Evolutionary conservation across 1,284 basidiomycete species (phyloP), one percentile per base, ranked within the genome.

Genomic region (Schizophyllum amplum): DNA sequence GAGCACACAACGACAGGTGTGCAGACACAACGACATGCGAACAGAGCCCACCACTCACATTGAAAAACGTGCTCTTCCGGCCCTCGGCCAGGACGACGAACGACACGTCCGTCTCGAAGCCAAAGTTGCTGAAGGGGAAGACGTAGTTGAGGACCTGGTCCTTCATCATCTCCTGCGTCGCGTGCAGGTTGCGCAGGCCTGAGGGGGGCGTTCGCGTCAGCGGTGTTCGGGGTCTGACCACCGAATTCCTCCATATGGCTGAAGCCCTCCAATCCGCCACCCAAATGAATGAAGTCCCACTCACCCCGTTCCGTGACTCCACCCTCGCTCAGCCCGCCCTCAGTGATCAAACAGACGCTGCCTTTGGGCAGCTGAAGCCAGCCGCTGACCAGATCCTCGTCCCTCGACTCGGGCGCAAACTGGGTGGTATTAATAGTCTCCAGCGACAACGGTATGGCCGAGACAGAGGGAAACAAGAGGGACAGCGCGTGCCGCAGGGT

Each of bases 41-140:
- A 46, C 42, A 46, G 42, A 24, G 22, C 24, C 33, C 27, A 22
- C 51, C n/a, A 54, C 65, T 55, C 60, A 84, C 84, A 77, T 82
- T 76, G 67, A 88, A 83, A 66, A 90, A 83, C 2, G 82, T 72
- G 62, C 84, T 85, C 67, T 79, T 81, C 62, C 78, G 79, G 27
- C 91, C 89, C 60, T 86, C 78, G 52, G 80, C 80, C 5, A 90
- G 67, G 0, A 91, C 71, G 24, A 94, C 63, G 57, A 87, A 81
- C 47, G 71, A 75, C 21, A 91, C 72, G 63, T 93, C 90, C 1
- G 89, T 91, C 24, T 86, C 78, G 65, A 94, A 91, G 11, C 81
- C 74, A 66, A 89, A 92, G 57, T 68, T 74, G 64, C 84, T 88
- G 70, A 82, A 94, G 0, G 92, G 92, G 68, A 94, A 94, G 26